Percentiles rank a stretch among this genome's conserved stretches.
These are phyloP conservation scores for Lyophyllum atratum DNA, from an alignment of 768 basidiomycete species.

Conservation along the genomic window DNA sequence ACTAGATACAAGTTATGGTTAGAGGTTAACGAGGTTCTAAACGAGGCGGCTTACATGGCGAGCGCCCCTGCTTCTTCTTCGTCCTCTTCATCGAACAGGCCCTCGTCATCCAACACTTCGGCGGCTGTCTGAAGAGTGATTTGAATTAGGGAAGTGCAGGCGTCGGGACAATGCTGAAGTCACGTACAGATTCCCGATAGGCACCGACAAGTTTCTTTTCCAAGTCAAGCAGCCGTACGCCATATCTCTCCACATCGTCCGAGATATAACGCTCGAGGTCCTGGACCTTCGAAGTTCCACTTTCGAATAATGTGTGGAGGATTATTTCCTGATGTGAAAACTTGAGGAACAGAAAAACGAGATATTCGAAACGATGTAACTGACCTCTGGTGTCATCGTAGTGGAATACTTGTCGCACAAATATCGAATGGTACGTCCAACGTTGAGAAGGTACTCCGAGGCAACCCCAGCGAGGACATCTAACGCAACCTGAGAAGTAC, in stretches of 20 bases:
- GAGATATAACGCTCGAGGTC: constrained; percentile 86
- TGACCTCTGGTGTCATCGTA: constrained; percentile 84
- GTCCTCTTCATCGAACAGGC: constrained; percentile 61
- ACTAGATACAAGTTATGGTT: constrained; percentile 33
- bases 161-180: background rate
- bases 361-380: constrained; percentile 14
- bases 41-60: constrained; percentile 43
- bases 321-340: constrained; percentile 77
- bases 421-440: constrained; percentile 84
- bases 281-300: constrained; percentile 74
- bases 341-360: constrained; percentile 6
- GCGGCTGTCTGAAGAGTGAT: constrained; percentile 38
- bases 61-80: constrained; percentile 60
- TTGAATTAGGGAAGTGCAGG: background rate
- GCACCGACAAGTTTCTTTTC: constrained; percentile 86
- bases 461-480: constrained; percentile 78
- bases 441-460: constrained; percentile 79
- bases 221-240: constrained; percentile 71
- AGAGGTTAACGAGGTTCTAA: background rate
- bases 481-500: constrained; percentile 73
- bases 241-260: constrained; percentile 87
- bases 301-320: constrained; percentile 88
- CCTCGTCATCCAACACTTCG: constrained; percentile 61
- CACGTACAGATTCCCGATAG: constrained; percentile 76
- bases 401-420: constrained; percentile 78